Conservation (phyloP, 1,284 basidiomycete species). For the Phylloporus gajari region DNA sequence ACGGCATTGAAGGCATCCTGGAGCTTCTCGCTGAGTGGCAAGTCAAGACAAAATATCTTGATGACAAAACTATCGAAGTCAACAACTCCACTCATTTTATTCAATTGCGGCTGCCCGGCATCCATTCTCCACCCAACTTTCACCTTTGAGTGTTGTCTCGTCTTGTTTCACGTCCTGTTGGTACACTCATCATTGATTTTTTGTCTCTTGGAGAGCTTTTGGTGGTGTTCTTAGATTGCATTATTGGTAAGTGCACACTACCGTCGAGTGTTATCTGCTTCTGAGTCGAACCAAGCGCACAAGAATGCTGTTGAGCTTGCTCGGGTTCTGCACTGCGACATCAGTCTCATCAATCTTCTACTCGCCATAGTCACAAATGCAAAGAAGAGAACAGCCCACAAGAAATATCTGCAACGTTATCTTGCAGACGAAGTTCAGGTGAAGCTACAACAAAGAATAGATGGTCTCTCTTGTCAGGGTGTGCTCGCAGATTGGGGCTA, state of each 20-base stretch:
- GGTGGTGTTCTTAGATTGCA: constrained; percentile 10
- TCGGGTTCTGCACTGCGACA: constrained; percentile 9
- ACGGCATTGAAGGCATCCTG: constrained; percentile 13
- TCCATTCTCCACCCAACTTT: not conserved
- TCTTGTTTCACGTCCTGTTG: constrained; percentile 11
- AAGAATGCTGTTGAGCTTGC: constrained; percentile 4
- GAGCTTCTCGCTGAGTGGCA: constrained; percentile 15
- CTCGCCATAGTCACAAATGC: not conserved
- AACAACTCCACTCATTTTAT: constrained; percentile 12
- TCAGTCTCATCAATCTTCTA: constrained; percentile 8
- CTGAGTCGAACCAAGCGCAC: constrained; percentile 11
- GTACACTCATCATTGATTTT: constrained; percentile 7
- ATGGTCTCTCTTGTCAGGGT: not conserved
- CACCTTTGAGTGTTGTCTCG: constrained; percentile 8
- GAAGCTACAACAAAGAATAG: not conserved
- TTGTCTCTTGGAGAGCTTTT: constrained; percentile 18
- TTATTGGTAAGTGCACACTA: constrained; percentile 8
- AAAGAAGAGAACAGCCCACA: not conserved
- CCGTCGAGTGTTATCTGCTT: too few species aligned
- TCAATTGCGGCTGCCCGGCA: not conserved
- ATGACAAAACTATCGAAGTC: not conserved
- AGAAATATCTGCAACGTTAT: not conserved
- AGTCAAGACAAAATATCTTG: constrained; percentile 5
- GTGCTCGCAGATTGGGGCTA: not conserved
- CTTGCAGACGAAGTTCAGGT: not conserved